These are phyloP conservation scores for Penicillium italicum DNA, from an alignment of 2,329 filamentous ascomycete genomes.

Conservation along the genomic window DNA sequence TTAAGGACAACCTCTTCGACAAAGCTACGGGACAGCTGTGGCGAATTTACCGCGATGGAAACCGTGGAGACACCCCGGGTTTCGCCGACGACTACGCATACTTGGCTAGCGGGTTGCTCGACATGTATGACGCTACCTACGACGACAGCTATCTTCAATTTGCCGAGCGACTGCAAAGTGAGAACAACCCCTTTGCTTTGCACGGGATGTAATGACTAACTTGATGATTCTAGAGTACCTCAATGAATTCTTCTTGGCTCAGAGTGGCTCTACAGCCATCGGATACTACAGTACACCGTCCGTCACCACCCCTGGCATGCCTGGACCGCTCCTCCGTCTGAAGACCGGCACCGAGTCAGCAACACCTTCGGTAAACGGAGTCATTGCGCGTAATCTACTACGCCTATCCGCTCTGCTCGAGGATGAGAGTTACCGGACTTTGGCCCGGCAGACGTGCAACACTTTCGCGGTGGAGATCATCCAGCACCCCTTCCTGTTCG, in stretches of 20 bases:
- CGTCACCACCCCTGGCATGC: slow-evolving; percentile 58
- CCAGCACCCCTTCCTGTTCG: slow-evolving; percentile 90
- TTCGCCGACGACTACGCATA: slow-evolving; percentile 97
- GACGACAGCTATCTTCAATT: slow-evolving; percentile 73
- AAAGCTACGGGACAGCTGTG: slow-evolving; percentile 59
- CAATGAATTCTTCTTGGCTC: slow-evolving; percentile 73
- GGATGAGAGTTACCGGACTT: slow-evolving; percentile 59
- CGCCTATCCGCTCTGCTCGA: slow-evolving; percentile 68
- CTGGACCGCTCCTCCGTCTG: slow-evolving; percentile 66
- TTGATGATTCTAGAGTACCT: slow-evolving; percentile 59
- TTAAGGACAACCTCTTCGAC: slow-evolving; percentile 72
- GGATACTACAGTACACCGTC: slow-evolving; percentile 44
- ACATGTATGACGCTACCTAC: slow-evolving; percentile 78
- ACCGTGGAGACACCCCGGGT: slow-evolving; percentile 61
- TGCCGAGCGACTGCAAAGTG: slow-evolving; percentile 75
- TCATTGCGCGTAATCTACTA: slow-evolving; percentile 83
- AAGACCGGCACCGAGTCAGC: slow-evolving; percentile 96
- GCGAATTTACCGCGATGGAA: slow-evolving; percentile 66
- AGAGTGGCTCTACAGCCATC: slow-evolving; percentile 38
- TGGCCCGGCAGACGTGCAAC: slow-evolving; percentile 70
- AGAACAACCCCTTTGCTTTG: slow-evolving; percentile 22
- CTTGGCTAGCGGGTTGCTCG: slow-evolving; percentile 74
- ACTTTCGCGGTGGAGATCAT: slow-evolving; percentile 89
- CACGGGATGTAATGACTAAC: background rate
- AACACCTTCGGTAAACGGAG: slow-evolving; percentile 83